Evolutionary conservation across 139 green algal genomes (phyloP), one percentile per base, ranked within the genome.

Genomic region (Asterochloris sp.): DNA sequence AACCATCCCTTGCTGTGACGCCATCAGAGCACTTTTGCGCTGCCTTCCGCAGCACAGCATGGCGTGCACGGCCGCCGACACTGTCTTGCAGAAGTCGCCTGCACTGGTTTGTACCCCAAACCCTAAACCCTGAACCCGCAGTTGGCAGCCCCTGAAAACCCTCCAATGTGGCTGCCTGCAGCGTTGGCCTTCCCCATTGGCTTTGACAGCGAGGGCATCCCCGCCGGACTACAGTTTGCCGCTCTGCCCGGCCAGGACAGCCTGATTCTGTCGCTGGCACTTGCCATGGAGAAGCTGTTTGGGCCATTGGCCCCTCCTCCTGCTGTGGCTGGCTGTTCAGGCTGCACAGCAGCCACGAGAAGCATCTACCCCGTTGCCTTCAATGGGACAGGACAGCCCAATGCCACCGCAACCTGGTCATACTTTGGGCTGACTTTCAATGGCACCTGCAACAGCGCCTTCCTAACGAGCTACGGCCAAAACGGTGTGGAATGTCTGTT

Each of bases 121-220:
- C n/a, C n/a, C n/a, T n/a, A n/a, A n/a, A n/a, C n/a, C n/a, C n/a
- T n/a, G n/a, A n/a, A n/a, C n/a, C 6, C 38, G 38, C 38, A 54
- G 6, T 54, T 54, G 38, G 38, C 38, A 54, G 38, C 38, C 38
- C 38, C 38, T 54, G 38, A 54, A 54, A 54, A 2, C 38, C 38
- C 38, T 54, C 38, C 38, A 54, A 54, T 54, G 38, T 54, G 38
- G 6, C 38, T 54, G 38, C 38, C 38, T 73, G 61, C 78, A 82
- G 78, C 66, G 12, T n/a, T 82, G 26, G 23, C 78, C 26, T 62
- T 82, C 26, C 78, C 78, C 24, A 75, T 73, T 19, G 78, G 78
- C 10, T 64, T 82, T 0, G 62, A 24, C 23, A 74, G 12, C 16
- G 63, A 82, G 61, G 78, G 78, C 63, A 24, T 82, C 62, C 78